phyloP scores from a whole-genome alignment of 129 eudicot genomes.

The Heracleum sosnowskyi region DNA sequence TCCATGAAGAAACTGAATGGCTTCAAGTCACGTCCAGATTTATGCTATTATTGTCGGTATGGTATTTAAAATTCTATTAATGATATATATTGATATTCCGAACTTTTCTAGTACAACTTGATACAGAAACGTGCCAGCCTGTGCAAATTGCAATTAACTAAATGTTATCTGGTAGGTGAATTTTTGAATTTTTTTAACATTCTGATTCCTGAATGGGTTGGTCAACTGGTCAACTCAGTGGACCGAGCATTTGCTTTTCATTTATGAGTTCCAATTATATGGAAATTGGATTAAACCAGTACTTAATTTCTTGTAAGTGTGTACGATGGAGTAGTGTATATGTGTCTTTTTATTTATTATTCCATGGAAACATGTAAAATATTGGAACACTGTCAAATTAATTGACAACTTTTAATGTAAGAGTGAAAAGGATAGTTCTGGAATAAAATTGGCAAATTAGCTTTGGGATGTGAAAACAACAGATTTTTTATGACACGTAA shows the following conservation, averaged over 20 bases:
- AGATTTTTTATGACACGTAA: neutral
- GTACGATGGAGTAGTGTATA: neutral
- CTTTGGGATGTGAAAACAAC: neutral
- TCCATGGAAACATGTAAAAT: neutral
- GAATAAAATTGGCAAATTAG: neutral
- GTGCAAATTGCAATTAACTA: neutral
- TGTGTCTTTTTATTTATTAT: neutral
- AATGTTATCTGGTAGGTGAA: neutral
- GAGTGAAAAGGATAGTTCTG: neutral
- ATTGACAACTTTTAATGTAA: neutral
- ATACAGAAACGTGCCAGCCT: neutral
- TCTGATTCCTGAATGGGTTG: neutral
- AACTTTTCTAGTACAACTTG: neutral
- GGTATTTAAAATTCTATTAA: slow-evolving; percentile 7
- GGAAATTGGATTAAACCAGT: neutral
- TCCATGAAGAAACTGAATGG: slow-evolving; percentile 58
- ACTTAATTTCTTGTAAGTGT: neutral
- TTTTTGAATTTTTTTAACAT: no score
- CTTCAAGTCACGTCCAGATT: slow-evolving; percentile 76
- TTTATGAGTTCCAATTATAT: neutral
- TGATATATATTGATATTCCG: neutral
- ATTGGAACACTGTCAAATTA: neutral
- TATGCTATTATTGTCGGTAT: slow-evolving; percentile 51
- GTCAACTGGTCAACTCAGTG: neutral
- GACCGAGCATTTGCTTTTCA: neutral